Evolutionary conservation across 805 yeast species (phyloP), one percentile per base, ranked within the genome.

Genomic region (Metschnikowia dekortorum): DNA sequence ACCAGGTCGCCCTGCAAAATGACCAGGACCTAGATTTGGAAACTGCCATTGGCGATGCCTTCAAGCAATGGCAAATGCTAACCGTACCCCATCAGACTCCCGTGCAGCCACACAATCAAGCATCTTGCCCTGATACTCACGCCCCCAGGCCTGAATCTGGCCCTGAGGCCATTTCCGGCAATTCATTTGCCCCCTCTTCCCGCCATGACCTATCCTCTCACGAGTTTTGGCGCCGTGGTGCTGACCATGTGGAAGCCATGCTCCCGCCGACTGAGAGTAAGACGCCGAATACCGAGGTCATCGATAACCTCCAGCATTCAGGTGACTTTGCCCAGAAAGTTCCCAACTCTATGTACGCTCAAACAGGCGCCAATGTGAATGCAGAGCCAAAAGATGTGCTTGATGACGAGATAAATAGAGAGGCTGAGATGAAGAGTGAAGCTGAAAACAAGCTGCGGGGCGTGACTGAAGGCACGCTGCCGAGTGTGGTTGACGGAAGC

Each of bases 21-120:
- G 37, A 32, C 14, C 48, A 41, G 14, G 59, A 57, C 49, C 44
- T 57, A 31, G 57, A 45, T 8, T 50, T 58, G 22, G 69, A 69
- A 47, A 63, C 62, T 40, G 73, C 74, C 34, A 69, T 72, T 39
- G 75, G 73, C 14, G 68, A 68, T 52, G 76, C 70, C 0, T 69
- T 73, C 53, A 52, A 62, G 61, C 55, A 71, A 59, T 54, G 69
- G 65, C 54, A 66, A 57, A 49, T 61, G 45, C 46, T 56, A 14
- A 28, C 35, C 3, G 34, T 14, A 9, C 13, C 46, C 5, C 28
- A 28, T 10, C 34, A 3, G 34, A 8, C 32, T 10, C 22, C 10
- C 26, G 22, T 11, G 30, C 39, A 13, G 30, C 29, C 29, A 13
- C 28, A n/a, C 28, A 28, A n/a, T 7, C 18, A n/a, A 8, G 31